A percentile compares a stretch with the other conserved stretches of the same genome.
phyloP scores from a whole-genome alignment of 306 rosid species.

The Hylodesmum podocarpum region DNA sequence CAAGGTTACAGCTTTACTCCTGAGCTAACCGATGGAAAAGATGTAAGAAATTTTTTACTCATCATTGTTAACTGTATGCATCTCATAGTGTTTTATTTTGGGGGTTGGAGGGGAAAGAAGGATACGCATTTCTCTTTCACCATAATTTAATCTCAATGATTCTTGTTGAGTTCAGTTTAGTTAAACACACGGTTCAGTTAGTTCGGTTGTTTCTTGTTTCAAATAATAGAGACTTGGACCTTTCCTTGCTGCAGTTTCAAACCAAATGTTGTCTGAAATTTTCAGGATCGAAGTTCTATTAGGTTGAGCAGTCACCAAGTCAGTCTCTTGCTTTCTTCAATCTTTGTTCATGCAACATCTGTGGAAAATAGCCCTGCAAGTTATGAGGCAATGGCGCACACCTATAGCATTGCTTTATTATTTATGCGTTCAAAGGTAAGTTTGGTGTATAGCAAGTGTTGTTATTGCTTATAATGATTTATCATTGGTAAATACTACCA shows the following conservation, averaged over 20 bases:
- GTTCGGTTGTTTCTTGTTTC: not conserved
- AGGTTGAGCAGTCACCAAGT: constrained; percentile 96
- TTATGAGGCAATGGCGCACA: constrained; percentile 96
- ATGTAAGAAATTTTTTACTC: constrained; percentile 42
- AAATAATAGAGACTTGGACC: not conserved
- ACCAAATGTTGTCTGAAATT: constrained; percentile 31
- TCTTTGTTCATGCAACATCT: constrained; percentile 95
- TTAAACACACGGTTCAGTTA: not conserved
- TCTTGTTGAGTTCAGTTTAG: constrained; percentile 22
- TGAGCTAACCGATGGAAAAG: constrained; percentile 55
- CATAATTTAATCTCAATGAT: constrained; percentile 8
- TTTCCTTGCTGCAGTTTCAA: constrained; percentile 26
- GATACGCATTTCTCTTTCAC: not conserved
- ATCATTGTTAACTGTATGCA: constrained; percentile 1
- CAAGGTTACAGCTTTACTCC: constrained; percentile 35
- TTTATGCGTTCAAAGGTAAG: constrained; percentile 84
- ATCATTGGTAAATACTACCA: not conserved
- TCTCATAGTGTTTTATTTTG: constrained; percentile 7
- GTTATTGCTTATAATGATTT: constrained; percentile 24
- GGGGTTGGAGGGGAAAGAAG: not conserved
- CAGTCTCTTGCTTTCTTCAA: constrained; percentile 88
- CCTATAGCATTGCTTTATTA: constrained; percentile 72
- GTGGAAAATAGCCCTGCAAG: constrained; percentile 76
- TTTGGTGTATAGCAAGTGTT: constrained; percentile 21
- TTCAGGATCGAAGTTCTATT: constrained; percentile 76